These are phyloP conservation scores for Globisporangium perplexum DNA, from an alignment of 352 stramenopile genomes.

Conservation along the genomic window DNA sequence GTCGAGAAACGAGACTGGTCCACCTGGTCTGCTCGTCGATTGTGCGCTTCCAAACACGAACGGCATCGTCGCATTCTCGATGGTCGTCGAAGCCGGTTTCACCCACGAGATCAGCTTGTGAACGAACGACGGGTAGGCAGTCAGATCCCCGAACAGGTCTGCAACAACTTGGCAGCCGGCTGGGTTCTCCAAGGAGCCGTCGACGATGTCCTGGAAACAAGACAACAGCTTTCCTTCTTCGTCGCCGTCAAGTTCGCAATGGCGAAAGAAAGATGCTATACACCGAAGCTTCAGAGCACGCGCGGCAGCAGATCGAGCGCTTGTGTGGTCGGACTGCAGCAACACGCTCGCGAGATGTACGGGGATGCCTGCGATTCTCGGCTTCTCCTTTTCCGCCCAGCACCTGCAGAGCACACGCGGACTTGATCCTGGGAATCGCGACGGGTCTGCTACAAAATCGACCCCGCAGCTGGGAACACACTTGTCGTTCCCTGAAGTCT, in stretches of 20 bases:
- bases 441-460: not conserved
- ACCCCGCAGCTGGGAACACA: not conserved
- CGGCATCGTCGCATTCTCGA: not conserved
- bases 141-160: slow-evolving; percentile 8
- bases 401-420: slow-evolving; percentile 5
- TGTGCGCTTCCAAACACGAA: not conserved
- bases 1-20: slow-evolving; percentile 25
- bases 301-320: slow-evolving; percentile 8
- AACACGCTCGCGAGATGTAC: slow-evolving; percentile 18
- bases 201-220: slow-evolving; percentile 15
- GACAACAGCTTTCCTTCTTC: slow-evolving; percentile 16
- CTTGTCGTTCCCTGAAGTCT: not conserved
- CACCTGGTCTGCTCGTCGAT: not conserved
- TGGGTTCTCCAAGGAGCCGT: slow-evolving; percentile 2
- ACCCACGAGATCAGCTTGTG: slow-evolving; percentile 31
- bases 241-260: slow-evolving; percentile 31
- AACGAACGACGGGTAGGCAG: slow-evolving; percentile 3
- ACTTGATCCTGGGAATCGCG: not conserved
- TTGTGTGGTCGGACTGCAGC: not conserved
- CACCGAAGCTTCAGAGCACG: slow-evolving; percentile 19
- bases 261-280: slow-evolving; percentile 30
- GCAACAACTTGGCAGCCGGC: slow-evolving; percentile 5
- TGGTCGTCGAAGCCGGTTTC: slow-evolving; percentile 2
- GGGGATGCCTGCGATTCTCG: slow-evolving; percentile 18
- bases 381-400: not conserved